These are phyloP conservation scores for Chrysanthemum seticuspe DNA, from an alignment of 129 eudicot genomes.

Conservation along the genomic window DNA sequence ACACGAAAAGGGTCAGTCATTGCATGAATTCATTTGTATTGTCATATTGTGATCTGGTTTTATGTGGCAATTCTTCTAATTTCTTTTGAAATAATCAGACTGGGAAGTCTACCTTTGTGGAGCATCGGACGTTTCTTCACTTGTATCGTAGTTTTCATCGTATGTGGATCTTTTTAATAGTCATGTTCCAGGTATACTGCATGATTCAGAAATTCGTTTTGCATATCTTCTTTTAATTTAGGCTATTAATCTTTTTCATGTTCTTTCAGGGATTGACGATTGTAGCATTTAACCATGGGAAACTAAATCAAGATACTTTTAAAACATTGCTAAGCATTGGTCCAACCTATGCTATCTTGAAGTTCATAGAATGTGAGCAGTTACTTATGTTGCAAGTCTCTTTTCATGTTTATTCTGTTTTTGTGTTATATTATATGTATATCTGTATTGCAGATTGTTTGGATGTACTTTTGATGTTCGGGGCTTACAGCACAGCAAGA, in stretches of 20 bases:
- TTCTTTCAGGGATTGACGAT: slow-evolving; percentile 69
- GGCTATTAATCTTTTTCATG: slow-evolving; percentile 16
- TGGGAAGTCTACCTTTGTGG: slow-evolving; percentile 89
- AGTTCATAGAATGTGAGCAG: slow-evolving; percentile 79
- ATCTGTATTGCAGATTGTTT: slow-evolving; percentile 51
- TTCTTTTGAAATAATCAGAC: slow-evolving; percentile 49
- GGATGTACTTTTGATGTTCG: slow-evolving; percentile 92
- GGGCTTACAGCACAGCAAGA: slow-evolving; percentile 92
- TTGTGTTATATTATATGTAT: slow-evolving; percentile 6
- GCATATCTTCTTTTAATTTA: not conserved
- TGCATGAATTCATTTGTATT: slow-evolving; percentile 10
- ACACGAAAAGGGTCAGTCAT: slow-evolving; percentile 72
- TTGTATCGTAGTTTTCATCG: slow-evolving; percentile 98
- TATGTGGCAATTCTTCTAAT: slow-evolving; percentile 10
- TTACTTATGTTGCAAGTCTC: not conserved
- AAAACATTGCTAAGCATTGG: slow-evolving; percentile 76
- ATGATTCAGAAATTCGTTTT: not conserved
- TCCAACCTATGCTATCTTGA: slow-evolving; percentile 84
- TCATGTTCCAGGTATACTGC: slow-evolving; percentile 87
- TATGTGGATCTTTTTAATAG: slow-evolving; percentile 85
- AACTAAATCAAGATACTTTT: slow-evolving; percentile 59
- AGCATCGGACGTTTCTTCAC: slow-evolving; percentile 95
- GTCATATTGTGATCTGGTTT: slow-evolving; percentile 17
- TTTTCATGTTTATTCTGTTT: slow-evolving; percentile 10
- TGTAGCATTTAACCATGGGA: slow-evolving; percentile 70